Conservation (phyloP, 371 early-diverging fungal species). For the Saksenaea oblongispora region DNA sequence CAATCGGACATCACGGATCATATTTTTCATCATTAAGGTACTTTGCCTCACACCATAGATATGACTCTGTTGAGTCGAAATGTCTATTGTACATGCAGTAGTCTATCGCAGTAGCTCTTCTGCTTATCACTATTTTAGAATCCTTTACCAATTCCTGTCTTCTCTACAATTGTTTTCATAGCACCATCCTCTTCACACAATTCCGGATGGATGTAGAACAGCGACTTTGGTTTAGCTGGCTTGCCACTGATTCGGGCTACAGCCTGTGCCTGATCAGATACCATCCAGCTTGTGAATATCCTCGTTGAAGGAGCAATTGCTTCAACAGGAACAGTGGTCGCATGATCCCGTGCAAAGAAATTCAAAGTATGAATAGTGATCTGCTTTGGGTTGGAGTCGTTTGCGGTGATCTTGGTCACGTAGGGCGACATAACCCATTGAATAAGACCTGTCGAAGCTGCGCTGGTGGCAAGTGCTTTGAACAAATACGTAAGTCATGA, state of each 20-base stretch:
- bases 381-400: slow-evolving; percentile 16
- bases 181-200: slow-evolving; percentile 40
- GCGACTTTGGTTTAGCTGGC: slow-evolving; percentile 45
- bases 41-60: no score
- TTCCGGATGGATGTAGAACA: slow-evolving; percentile 62
- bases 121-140: slow-evolving; percentile 22
- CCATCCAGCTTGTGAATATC: slow-evolving; percentile 57
- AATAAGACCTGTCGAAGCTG: slow-evolving; percentile 60
- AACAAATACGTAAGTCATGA: not conserved
- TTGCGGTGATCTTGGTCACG: slow-evolving; percentile 58
- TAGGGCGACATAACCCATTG: slow-evolving; percentile 70
- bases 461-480: slow-evolving; percentile 60
- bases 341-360: slow-evolving; percentile 43
- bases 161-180: slow-evolving; percentile 41
- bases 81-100: no score
- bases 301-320: slow-evolving; percentile 57
- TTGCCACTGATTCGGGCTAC: slow-evolving; percentile 35
- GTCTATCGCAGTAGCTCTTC: not conserved
- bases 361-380: slow-evolving; percentile 37
- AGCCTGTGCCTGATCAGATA: slow-evolving; percentile 41
- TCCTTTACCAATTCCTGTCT: slow-evolving; percentile 48
- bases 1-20: no score
- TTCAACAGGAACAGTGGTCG: slow-evolving; percentile 53
- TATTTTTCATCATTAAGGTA: no score
- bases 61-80: no score